These are phyloP conservation scores for Plasmodium sp. DNA, from an alignment of 169 alveolate genomes.

Conservation along the genomic window DNA sequence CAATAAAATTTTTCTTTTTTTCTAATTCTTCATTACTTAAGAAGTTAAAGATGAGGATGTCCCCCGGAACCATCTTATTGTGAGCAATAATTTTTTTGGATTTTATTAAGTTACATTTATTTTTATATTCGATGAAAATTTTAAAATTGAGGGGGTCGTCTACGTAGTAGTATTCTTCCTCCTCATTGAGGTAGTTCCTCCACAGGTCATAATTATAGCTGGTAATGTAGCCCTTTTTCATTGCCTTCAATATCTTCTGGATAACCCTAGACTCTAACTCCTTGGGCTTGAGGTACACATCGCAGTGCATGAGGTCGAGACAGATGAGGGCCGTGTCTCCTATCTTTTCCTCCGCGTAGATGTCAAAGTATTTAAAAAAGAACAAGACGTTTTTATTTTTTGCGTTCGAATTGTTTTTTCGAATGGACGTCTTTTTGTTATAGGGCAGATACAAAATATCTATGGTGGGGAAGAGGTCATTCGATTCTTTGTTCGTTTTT, in stretches of 20 bases:
- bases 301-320: conserved; percentile 38
- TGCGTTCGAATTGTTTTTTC: not conserved
- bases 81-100: conserved; percentile 50
- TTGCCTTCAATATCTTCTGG: conserved; percentile 33
- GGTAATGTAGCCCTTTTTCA: conserved; percentile 57
- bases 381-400: conserved; percentile 23
- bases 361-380: conserved; percentile 72
- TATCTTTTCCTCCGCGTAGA: conserved; percentile 36
- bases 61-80: conserved; percentile 57
- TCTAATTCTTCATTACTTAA: conserved; percentile 32
- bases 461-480: conserved; percentile 64
- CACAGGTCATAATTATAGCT: conserved; percentile 53
- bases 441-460: conserved; percentile 63
- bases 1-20: conserved; percentile 44
- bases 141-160: conserved; percentile 52
- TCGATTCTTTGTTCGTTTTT: conserved; percentile 52
- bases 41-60: conserved; percentile 59
- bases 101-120: conserved; percentile 46
- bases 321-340: conserved; percentile 41
- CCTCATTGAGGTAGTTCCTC: not conserved
- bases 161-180: not conserved
- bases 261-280: conserved; percentile 31
- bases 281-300: conserved; percentile 39
- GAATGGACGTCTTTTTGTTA: conserved; percentile 25
- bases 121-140: conserved; percentile 67